Percentiles rank a stretch among this genome's conserved stretches.
phyloP scores from a whole-genome alignment of 768 basidiomycete species.

The Megacollybia marginata region DNA sequence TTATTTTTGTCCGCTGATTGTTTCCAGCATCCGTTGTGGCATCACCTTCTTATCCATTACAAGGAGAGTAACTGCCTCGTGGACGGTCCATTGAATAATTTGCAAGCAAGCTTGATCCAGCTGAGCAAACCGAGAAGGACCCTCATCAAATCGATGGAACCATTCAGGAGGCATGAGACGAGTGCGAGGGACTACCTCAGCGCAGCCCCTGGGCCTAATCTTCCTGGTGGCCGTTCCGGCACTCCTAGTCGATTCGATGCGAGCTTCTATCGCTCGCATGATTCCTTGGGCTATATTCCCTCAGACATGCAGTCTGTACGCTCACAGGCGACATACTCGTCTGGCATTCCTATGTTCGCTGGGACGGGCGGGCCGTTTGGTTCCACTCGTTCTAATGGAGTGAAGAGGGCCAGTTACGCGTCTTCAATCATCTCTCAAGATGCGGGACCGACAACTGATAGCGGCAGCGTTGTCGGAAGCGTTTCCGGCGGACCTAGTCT shows the following conservation, averaged over 20 bases:
- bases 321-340: conserved; percentile 94
- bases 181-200: conserved; percentile 75
- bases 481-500: conserved; percentile 34
- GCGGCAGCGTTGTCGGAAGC: conserved; percentile 50
- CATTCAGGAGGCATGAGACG: conserved; percentile 89
- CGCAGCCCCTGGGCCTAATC: conserved; percentile 25
- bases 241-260: conserved; percentile 94
- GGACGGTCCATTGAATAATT: conserved; percentile 92
- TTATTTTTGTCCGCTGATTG: conserved; percentile 6
- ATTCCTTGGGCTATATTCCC: conserved; percentile 88
- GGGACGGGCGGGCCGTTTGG: conserved; percentile 64
- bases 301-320: conserved; percentile 93
- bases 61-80: conserved; percentile 93
- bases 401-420: conserved; percentile 75
- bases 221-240: conserved; percentile 65
- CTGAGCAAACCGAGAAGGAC: conserved; percentile 96
- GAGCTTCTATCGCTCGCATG: conserved; percentile 92
- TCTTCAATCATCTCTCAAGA: conserved; percentile 94
- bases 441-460: conserved; percentile 59
- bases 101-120: conserved; percentile 98
- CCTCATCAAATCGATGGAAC: conserved; percentile 84
- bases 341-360: conserved; percentile 79
- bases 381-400: conserved; percentile 51
- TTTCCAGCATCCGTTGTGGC: conserved; percentile 91
- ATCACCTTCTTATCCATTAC: conserved; percentile 96